phyloP scores from a whole-genome alignment of 495 filamentous ascomycete species.

The Aspergillus taichungensis region DNA sequence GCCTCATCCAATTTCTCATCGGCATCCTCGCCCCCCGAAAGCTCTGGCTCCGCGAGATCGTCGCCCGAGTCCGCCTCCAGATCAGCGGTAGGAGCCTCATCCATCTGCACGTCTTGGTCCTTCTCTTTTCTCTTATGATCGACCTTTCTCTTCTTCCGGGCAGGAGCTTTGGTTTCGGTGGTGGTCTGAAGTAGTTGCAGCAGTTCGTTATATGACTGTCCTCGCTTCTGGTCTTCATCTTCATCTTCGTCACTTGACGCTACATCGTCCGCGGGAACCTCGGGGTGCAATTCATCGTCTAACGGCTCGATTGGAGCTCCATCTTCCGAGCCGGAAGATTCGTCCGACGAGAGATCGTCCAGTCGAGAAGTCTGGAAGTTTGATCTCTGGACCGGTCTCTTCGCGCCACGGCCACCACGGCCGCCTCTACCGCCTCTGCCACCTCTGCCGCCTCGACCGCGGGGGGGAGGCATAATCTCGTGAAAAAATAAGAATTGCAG shows the following conservation, averaged over 20 bases:
- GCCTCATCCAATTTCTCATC: conserved; percentile 20
- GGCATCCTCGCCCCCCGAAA: conserved; percentile 37
- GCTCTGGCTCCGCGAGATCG: conserved; percentile 28
- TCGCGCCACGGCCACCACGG: conserved; percentile 6
- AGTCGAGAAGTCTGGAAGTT: conserved; percentile 31
- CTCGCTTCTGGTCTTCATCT: conserved; percentile 34
- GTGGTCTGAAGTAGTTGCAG: conserved; percentile 50
- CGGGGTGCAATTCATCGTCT: conserved; percentile 18
- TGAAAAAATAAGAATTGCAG: too few relatives aligned
- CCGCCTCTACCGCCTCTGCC: conserved; percentile 22
- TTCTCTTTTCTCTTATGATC: conserved; percentile 23
- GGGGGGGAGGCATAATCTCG: conserved; percentile 14
- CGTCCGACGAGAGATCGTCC: conserved; percentile 30
- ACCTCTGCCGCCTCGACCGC: conserved; percentile 20
- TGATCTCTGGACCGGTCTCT: conserved; percentile 4
- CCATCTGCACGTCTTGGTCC: conserved; percentile 5
- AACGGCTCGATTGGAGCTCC: conserved; percentile 6
- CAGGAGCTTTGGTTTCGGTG: conserved; percentile 44
- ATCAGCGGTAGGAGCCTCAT: conserved; percentile 1
- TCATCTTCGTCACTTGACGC: conserved; percentile 42
- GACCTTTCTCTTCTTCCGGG: conserved; percentile 61
- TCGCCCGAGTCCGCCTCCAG: conserved; percentile 19
- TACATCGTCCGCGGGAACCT: conserved; percentile 22
- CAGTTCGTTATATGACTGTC: conserved; percentile 54
- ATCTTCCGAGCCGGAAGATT: conserved; percentile 24